A percentile compares a stretch with the other conserved stretches of the same genome.
Conservation (phyloP, 768 basidiomycete species). For the Exsudoporus frostii region DNA sequence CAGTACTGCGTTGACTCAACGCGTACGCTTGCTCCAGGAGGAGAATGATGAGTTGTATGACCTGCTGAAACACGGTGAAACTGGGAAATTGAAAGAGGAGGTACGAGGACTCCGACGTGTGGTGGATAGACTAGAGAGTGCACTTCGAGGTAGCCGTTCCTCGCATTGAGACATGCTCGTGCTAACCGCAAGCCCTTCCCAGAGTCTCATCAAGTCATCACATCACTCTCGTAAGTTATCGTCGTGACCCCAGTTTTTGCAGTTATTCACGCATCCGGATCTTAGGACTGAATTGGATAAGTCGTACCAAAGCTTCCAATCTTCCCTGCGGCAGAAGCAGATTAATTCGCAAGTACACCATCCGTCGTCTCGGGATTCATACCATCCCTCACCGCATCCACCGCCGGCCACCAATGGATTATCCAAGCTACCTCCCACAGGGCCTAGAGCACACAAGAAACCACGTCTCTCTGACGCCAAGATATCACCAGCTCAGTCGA, state of each 20-base stretch:
- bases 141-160: slow-evolving; percentile 63
- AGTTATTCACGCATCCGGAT: slow-evolving; percentile 17
- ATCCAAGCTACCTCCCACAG: slow-evolving; percentile 66
- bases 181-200: slow-evolving; percentile 7
- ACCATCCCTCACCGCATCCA: slow-evolving; percentile 36
- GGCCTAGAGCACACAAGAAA: slow-evolving; percentile 78
- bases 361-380: slow-evolving; percentile 44
- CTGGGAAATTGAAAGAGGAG: slow-evolving; percentile 80
- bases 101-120: slow-evolving; percentile 65
- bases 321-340: slow-evolving; percentile 41
- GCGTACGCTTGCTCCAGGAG: slow-evolving; percentile 70
- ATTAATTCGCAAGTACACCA: slow-evolving; percentile 26
- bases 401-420: slow-evolving; percentile 32
- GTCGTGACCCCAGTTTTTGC: slow-evolving; percentile 1
- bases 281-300: slow-evolving; percentile 73
- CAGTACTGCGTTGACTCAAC: slow-evolving; percentile 70
- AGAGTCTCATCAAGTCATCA: slow-evolving; percentile 80
- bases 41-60: slow-evolving; percentile 87
- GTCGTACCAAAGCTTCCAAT: slow-evolving; percentile 60
- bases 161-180: neutral
- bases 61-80: slow-evolving; percentile 69
- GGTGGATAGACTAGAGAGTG: slow-evolving; percentile 67
- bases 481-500: slow-evolving; percentile 34
- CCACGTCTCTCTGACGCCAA: slow-evolving; percentile 62
- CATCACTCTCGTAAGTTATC: slow-evolving; percentile 63